Base-by-base conservation (phyloP, 257 asterid genomes). In the Solanum commersonii region DNA sequence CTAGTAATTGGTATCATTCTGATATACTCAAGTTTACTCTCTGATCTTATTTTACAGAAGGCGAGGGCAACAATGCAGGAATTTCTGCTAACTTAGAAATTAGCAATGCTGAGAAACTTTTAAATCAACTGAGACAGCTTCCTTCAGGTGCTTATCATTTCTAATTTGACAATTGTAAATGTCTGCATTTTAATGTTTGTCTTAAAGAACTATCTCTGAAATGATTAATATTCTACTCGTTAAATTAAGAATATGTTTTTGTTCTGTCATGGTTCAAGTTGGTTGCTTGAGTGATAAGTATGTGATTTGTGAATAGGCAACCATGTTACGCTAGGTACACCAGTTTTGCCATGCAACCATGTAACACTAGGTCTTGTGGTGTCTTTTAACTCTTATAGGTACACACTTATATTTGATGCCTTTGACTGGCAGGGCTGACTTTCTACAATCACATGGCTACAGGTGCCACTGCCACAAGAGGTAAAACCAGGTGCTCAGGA, bases 131-230 rank as follows among this genome's bases (percentile, higher is more conserved):
- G 70, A 92, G 92, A 68, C 93, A 90, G 37, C 88, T 95, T 68
- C 92, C 92, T 84, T 88, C 97, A 90, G 99, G 98, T 96, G 78
- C 85, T 34, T 71, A 63, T 72, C 82, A 29, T 89, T 76, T 84
- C 63, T 89, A 40, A 60, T 87, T 73, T 82, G 74, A 76, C 82
- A 56, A 10, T 23, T 34, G 72, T 23, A 11, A 78, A 79, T 27
- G 52, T 37, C 49, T 31, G 29, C 29, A 10, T 18, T 84, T 86
- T 67, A 84, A 42, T 76, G 59, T 67, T 88, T 72, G 67, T 8
- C 25, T 37, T 86, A 12, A 44, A 38, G 25, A n/a, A 33, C 10
- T 29, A 82, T 49, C 44, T 82, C 11, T 0, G 31, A 49, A 49
- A 18, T 82, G 86, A 49, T 49, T 49, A 18, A 49, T 29, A 27